These are phyloP conservation scores for Spergularia marina DNA, from an alignment of 148 eudicot genomes.

Conservation along the genomic window DNA sequence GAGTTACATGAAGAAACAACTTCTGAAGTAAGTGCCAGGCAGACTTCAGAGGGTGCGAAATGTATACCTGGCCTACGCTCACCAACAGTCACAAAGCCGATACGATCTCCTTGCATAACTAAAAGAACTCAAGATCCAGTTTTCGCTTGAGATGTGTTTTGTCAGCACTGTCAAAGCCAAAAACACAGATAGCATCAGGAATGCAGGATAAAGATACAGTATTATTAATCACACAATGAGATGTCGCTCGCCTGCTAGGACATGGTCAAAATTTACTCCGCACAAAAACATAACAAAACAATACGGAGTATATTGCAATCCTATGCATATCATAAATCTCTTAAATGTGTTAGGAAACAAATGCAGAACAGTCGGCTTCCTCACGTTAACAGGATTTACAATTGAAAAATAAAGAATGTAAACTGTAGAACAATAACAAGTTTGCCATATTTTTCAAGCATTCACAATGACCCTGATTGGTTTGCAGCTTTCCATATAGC, in stretches of 20 bases:
- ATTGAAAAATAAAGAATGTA: no score
- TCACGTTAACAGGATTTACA: no score
- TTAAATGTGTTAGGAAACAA: background rate
- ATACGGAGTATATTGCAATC: background rate
- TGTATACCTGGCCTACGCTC: conserved; percentile 17
- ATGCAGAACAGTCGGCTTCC: background rate
- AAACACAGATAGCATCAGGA: background rate
- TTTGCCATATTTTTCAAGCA: no score
- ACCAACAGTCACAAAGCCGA: conserved; percentile 6
- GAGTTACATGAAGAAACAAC: no score
- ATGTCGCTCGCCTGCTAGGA: background rate
- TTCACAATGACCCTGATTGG: no score
- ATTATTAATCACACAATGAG: background rate
- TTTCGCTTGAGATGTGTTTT: conserved; percentile 89
- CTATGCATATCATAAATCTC: background rate
- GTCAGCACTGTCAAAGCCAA: conserved; percentile 67
- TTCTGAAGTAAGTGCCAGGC: background rate
- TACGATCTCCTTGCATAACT: background rate
- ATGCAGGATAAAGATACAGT: background rate
- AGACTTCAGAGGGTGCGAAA: background rate
- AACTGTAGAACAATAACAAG: no score
- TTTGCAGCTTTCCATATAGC: no score
- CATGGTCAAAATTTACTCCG: background rate
- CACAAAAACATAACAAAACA: background rate
- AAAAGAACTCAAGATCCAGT: conserved; percentile 76